These are phyloP conservation scores for Fomes fomentarius DNA, from an alignment of 1,284 basidiomycete genomes.

Conservation along the genomic window DNA sequence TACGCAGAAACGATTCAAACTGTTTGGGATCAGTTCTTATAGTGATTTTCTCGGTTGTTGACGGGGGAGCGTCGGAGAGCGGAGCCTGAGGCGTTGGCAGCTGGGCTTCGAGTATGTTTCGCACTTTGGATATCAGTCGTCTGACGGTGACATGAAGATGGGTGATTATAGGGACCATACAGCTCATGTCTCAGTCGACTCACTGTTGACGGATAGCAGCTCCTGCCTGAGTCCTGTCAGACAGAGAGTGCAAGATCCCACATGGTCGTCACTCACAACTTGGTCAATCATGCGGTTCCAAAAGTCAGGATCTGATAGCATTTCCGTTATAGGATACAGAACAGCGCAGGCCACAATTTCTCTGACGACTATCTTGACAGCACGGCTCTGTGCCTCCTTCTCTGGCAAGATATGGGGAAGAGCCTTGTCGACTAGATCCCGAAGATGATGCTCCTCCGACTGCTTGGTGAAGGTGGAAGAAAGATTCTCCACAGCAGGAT, in stretches of 20 bases:
- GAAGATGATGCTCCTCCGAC: slow-evolving; percentile 86
- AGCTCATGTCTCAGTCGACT: slow-evolving; percentile 30
- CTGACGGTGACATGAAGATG: slow-evolving; percentile 38
- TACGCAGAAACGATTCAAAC: slow-evolving; percentile 88
- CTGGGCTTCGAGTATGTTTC: slow-evolving; percentile 81
- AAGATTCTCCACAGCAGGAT: slow-evolving; percentile 82
- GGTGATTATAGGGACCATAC: not conserved
- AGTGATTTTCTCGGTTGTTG: slow-evolving; percentile 70
- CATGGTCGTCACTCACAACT: slow-evolving; percentile 56
- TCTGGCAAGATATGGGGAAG: slow-evolving; percentile 78
- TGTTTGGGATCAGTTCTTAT: slow-evolving; percentile 78
- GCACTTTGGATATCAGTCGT: slow-evolving; percentile 82
- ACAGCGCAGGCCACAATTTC: slow-evolving; percentile 87
- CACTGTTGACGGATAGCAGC: slow-evolving; percentile 90
- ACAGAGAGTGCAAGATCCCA: slow-evolving; percentile 10
- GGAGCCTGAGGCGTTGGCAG: slow-evolving; percentile 56
- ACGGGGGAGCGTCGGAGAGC: slow-evolving; percentile 37
- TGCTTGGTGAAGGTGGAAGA: slow-evolving; percentile 89
- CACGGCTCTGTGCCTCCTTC: slow-evolving; percentile 72
- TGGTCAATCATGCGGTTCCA: slow-evolving; percentile 95
- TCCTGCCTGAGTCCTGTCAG: slow-evolving; percentile 63
- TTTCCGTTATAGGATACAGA: slow-evolving; percentile 86
- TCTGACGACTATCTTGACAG: slow-evolving; percentile 73
- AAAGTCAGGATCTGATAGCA: slow-evolving; percentile 93
- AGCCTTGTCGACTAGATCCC: slow-evolving; percentile 68